phyloP scores from a whole-genome alignment of 23 red algal species.

The Chondrus crispus region DNA sequence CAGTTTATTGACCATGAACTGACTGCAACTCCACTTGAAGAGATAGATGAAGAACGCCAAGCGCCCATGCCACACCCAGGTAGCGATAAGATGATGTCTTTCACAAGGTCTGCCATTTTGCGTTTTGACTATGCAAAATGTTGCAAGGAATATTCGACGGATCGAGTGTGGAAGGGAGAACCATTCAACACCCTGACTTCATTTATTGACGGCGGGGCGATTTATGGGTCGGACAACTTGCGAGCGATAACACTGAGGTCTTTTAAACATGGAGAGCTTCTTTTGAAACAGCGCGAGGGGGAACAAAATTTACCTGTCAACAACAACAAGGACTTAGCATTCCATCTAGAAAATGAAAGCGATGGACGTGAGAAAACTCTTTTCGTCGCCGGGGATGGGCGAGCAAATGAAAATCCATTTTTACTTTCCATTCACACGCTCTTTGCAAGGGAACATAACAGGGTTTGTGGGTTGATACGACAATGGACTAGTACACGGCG shows the following conservation, averaged over 20 bases:
- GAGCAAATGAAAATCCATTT: slow-evolving; percentile 63
- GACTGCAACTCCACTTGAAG: slow-evolving; percentile 35
- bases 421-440: slow-evolving; percentile 55
- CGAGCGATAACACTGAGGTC: slow-evolving; percentile 32
- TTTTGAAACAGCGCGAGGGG: not conserved
- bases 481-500: not conserved
- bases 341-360: slow-evolving; percentile 28
- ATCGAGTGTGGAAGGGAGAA: not conserved
- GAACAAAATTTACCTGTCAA: slow-evolving; percentile 38
- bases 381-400: slow-evolving; percentile 49
- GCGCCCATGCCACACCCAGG: not conserved
- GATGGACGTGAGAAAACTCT: slow-evolving; percentile 15
- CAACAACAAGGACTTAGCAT: not conserved
- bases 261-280: slow-evolving; percentile 40
- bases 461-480: slow-evolving; percentile 28
- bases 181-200: slow-evolving; percentile 59
- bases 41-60: not conserved
- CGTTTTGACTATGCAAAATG: slow-evolving; percentile 6
- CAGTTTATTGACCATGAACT: slow-evolving; percentile 77
- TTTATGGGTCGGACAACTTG: slow-evolving; percentile 59
- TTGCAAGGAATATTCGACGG: slow-evolving; percentile 11
- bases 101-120: slow-evolving; percentile 17
- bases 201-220: slow-evolving; percentile 61
- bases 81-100: slow-evolving; percentile 8
- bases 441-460: slow-evolving; percentile 65